A percentile compares a stretch with the other conserved stretches of the same genome.
Conservation (phyloP, 345 rosid genomes). For the Clarkia xantiana region DNA sequence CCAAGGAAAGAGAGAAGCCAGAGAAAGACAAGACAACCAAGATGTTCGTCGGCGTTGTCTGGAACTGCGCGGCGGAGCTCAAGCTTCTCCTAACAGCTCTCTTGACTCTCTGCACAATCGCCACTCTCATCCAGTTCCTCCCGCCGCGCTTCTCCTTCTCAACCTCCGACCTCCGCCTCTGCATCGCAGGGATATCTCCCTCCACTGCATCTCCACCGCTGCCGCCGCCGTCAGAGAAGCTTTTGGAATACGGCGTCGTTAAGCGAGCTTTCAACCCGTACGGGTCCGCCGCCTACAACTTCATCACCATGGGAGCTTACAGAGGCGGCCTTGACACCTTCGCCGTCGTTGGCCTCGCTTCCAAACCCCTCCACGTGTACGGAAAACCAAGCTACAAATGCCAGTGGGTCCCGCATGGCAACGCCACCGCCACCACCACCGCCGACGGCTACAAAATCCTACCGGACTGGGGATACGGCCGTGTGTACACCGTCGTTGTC, state of each 20-base stretch:
- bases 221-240: slow-evolving; percentile 18
- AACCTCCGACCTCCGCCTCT: slow-evolving; percentile 68
- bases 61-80: slow-evolving; percentile 72
- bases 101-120: slow-evolving; percentile 48
- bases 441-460: slow-evolving; percentile 36
- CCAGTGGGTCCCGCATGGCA: slow-evolving; percentile 40
- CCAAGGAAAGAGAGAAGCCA: slow-evolving; percentile 35
- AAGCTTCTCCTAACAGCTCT: slow-evolving; percentile 44
- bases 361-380: slow-evolving; percentile 72
- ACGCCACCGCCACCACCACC: slow-evolving; percentile 12
- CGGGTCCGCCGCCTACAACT: slow-evolving; percentile 75
- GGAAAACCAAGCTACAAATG: slow-evolving; percentile 53
- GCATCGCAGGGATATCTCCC: too few species aligned
- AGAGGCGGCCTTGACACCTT: slow-evolving; percentile 62
- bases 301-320: slow-evolving; percentile 65
- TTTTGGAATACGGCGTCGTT: slow-evolving; percentile 32
- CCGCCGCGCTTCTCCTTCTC: slow-evolving; percentile 62
- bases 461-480: slow-evolving; percentile 95
- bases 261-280: slow-evolving; percentile 48
- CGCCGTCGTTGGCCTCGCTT: slow-evolving; percentile 63
- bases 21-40: slow-evolving; percentile 24
- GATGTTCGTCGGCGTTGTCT: slow-evolving; percentile 32
- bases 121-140: slow-evolving; percentile 49
- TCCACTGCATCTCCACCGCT: slow-evolving; percentile 5
- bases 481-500: slow-evolving; percentile 71